A percentile compares a stretch with the other conserved stretches of the same genome.
These are phyloP conservation scores for Pyrenopolyporus hunteri DNA, from an alignment of 495 filamentous ascomycete genomes.

Conservation along the genomic window DNA sequence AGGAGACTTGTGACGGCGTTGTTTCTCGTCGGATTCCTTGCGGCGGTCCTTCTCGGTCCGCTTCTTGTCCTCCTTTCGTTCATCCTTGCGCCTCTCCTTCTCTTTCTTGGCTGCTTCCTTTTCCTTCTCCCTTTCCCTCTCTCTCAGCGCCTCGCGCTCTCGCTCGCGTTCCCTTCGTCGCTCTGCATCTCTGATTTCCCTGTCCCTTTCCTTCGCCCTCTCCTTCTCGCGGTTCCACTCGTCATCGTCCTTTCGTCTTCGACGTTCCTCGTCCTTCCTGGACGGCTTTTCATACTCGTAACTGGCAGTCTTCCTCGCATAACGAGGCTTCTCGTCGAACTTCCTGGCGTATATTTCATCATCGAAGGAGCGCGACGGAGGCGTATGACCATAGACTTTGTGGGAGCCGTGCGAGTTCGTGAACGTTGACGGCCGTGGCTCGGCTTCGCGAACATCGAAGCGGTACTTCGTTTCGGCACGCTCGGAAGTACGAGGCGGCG, in stretches of 20 bases:
- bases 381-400: constrained; percentile 45
- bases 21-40: constrained; percentile 48
- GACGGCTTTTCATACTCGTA: constrained; percentile 50
- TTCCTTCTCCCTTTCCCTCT: constrained; percentile 42
- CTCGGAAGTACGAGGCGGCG: constrained; percentile 41
- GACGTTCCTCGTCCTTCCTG: constrained; percentile 47
- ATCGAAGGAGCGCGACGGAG: constrained; percentile 51
- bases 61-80: constrained; percentile 43
- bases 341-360: constrained; percentile 41
- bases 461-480: constrained; percentile 45
- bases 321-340: constrained; percentile 45
- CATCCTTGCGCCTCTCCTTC: constrained; percentile 34
- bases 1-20: constrained; percentile 40
- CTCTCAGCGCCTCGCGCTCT: constrained; percentile 35
- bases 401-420: constrained; percentile 18
- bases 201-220: constrained; percentile 40
- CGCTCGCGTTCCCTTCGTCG: constrained; percentile 29
- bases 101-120: constrained; percentile 31
- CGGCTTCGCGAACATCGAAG: constrained; percentile 37
- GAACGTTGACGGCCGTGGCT: constrained; percentile 37
- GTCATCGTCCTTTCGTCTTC: constrained; percentile 46
- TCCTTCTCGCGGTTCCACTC: constrained; percentile 45
- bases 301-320: constrained; percentile 50
- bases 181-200: constrained; percentile 34
- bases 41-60: constrained; percentile 44